Conservation (phyloP, 352 stramenopile genomes). For the Phytophthora sp. region DNA sequence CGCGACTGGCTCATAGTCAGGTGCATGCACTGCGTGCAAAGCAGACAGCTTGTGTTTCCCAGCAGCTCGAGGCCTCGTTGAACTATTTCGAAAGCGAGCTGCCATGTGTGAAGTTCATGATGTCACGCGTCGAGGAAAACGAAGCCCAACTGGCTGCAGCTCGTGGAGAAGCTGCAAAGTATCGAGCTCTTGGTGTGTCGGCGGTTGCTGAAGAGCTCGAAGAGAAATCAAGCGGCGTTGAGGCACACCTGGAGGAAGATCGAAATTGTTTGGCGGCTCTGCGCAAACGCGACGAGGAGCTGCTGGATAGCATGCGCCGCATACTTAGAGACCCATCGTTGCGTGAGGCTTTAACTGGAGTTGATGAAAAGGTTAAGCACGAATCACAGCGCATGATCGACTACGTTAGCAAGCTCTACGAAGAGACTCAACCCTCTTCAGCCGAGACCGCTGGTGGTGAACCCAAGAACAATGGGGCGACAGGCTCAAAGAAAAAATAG, state of each 20-base stretch:
- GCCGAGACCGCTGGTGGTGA: not conserved
- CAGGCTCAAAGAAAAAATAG: constrained; percentile 32
- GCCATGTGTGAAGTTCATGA: constrained; percentile 85
- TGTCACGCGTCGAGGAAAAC: constrained; percentile 59
- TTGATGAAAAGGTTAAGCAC: constrained; percentile 52
- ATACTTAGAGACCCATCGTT: constrained; percentile 34
- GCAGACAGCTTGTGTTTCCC: constrained; percentile 46
- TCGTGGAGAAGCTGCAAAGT: constrained; percentile 49
- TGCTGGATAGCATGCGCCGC: constrained; percentile 39
- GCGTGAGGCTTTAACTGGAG: constrained; percentile 10
- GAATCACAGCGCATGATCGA: constrained; percentile 71
- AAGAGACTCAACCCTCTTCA: constrained; percentile 9
- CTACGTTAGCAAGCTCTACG: constrained; percentile 66
- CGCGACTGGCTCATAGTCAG: constrained; percentile 44
- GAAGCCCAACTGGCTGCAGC: constrained; percentile 45
- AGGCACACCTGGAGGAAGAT: constrained; percentile 60
- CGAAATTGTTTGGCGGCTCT: constrained; percentile 50
- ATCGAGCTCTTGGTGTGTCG: constrained; percentile 59
- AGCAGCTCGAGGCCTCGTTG: constrained; percentile 72
- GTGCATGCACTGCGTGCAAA: constrained; percentile 54
- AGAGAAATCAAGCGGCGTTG: constrained; percentile 43
- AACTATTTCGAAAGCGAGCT: constrained; percentile 81
- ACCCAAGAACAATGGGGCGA: constrained; percentile 14
- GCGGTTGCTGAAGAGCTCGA: constrained; percentile 59
- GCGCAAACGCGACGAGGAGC: constrained; percentile 53